Evolutionary conservation across 306 rosid genomes (phyloP).

Genomic region (Gillenia trifoliata): DNA sequence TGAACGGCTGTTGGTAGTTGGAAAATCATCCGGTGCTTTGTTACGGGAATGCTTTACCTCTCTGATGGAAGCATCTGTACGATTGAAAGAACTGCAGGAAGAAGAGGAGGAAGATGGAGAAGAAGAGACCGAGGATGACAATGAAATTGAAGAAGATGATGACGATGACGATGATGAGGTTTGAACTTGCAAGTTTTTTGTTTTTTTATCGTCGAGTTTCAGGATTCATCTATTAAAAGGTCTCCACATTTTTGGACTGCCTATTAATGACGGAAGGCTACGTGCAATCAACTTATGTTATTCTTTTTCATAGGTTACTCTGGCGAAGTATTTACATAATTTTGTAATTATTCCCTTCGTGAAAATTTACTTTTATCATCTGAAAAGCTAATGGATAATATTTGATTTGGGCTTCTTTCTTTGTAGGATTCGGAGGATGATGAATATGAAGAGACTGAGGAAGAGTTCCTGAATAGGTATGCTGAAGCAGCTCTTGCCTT

Average conservation of each 20-base stretch:
- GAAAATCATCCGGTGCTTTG: conserved; percentile 42
- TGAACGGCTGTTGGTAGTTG: conserved; percentile 53
- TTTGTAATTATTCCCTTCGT: background rate
- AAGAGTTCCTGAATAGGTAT: conserved; percentile 73
- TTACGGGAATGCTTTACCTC: conserved; percentile 54
- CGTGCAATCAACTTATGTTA: background rate
- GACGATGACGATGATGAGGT: conserved; percentile 76
- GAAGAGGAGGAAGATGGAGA: conserved; percentile 44
- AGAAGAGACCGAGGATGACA: conserved; percentile 45
- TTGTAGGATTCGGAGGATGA: conserved; percentile 68
- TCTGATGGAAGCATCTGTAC: conserved; percentile 58
- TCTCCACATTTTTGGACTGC: background rate
- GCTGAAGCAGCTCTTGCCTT: conserved; percentile 75
- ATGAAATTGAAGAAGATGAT: conserved; percentile 56
- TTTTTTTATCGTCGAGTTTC: background rate
- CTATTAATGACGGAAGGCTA: background rate
- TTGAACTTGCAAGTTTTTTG: conserved; percentile 6
- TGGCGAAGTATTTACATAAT: background rate
- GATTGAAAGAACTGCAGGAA: conserved; percentile 50
- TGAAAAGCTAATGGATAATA: background rate
- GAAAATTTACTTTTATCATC: background rate
- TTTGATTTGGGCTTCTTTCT: background rate
- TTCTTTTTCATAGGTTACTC: background rate
- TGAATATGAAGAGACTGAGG: conserved; percentile 80
- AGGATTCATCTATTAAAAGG: background rate